Conservation (phyloP, 2,329 filamentous ascomycete species). For the Akanthomyces uredinophilus region DNA sequence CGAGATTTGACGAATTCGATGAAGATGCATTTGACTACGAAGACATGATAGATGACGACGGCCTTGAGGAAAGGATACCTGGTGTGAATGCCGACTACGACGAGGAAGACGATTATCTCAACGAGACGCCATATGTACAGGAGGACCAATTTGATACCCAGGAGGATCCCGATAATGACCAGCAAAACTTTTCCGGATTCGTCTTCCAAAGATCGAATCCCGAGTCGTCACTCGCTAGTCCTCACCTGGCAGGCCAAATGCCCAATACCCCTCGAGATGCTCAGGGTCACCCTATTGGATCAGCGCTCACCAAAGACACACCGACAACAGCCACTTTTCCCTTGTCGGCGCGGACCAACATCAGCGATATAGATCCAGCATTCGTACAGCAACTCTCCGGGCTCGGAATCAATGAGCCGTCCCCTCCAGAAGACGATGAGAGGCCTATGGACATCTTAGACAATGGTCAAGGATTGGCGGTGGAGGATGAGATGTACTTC, state of each 20-base stretch:
- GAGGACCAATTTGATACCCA: constrained; percentile 24
- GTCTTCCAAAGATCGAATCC: constrained; percentile 39
- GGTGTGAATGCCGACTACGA: constrained; percentile 47
- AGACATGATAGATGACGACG: constrained; percentile 60
- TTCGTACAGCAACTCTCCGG: constrained; percentile 5
- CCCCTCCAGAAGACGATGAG: not conserved
- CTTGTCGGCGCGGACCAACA: constrained; percentile 3
- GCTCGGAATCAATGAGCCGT: not conserved
- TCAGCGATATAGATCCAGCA: not conserved
- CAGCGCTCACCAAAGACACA: constrained; percentile 47
- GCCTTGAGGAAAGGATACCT: constrained; percentile 62
- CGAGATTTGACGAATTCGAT: constrained; percentile 57
- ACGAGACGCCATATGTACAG: constrained; percentile 22
- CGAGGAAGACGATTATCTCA: constrained; percentile 35
- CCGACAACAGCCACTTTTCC: constrained; percentile 20
- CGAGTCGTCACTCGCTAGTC: constrained; percentile 45
- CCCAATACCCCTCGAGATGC: constrained; percentile 54
- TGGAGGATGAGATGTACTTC: constrained; percentile 61
- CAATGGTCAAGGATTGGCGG: not conserved
- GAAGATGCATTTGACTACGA: constrained; percentile 58
- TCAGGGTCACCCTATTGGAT: constrained; percentile 51
- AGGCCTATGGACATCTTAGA: not conserved
- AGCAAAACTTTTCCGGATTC: constrained; percentile 55
- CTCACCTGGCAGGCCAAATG: constrained; percentile 40
- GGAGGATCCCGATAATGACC: constrained; percentile 48